Evolutionary conservation across 169 alveolate species (phyloP).

Genomic region (Babesia bovis): DNA sequence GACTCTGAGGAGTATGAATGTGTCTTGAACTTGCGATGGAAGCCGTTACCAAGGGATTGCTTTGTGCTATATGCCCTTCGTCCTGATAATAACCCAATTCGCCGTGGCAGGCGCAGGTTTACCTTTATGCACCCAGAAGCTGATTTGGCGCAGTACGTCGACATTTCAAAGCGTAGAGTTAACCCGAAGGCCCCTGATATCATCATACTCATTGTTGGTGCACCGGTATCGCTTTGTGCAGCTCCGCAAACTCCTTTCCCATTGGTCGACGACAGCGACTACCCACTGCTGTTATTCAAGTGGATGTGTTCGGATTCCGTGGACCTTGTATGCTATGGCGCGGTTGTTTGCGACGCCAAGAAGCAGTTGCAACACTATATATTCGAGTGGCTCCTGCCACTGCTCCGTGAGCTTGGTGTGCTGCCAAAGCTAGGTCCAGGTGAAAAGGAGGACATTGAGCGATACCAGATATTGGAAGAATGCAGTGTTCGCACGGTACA

Average conservation of each 20-base stretch:
- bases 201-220: slow-evolving; percentile 63
- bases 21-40: slow-evolving; percentile 63
- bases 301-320: slow-evolving; percentile 79
- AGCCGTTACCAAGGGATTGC: slow-evolving; percentile 75
- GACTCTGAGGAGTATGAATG: slow-evolving; percentile 58
- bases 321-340: slow-evolving; percentile 77
- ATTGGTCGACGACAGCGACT: slow-evolving; percentile 72
- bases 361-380: slow-evolving; percentile 81
- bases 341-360: slow-evolving; percentile 80
- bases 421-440: slow-evolving; percentile 42
- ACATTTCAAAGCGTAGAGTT: slow-evolving; percentile 58
- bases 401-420: slow-evolving; percentile 69
- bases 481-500: slow-evolving; percentile 80
- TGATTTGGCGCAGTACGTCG: slow-evolving; percentile 67
- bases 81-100: slow-evolving; percentile 77
- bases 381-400: slow-evolving; percentile 80
- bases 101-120: slow-evolving; percentile 75
- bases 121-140: slow-evolving; percentile 77
- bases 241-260: slow-evolving; percentile 68
- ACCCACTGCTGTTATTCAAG: slow-evolving; percentile 79
- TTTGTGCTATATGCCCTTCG: slow-evolving; percentile 77
- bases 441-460: slow-evolving; percentile 66
- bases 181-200: slow-evolving; percentile 68
- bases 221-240: slow-evolving; percentile 52
- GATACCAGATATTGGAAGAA: slow-evolving; percentile 76